phyloP scores from a whole-genome alignment of 2,329 filamentous ascomycete genomes.

The Gnomoniopsis smithogilvyi region DNA sequence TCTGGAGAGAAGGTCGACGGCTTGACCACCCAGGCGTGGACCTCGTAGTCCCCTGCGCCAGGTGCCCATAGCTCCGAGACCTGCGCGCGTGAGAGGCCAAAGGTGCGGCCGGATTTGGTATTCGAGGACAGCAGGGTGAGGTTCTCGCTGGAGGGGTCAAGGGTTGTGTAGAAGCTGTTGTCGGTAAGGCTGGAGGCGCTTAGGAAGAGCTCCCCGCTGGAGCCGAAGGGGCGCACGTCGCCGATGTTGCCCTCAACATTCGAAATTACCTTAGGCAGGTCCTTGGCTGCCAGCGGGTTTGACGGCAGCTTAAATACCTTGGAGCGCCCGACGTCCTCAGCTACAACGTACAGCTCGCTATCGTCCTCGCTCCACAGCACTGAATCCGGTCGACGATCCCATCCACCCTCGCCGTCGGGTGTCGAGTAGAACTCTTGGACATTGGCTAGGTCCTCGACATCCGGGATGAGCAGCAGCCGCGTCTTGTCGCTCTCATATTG shows the following conservation, averaged over 20 bases:
- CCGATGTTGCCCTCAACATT: conserved; percentile 49
- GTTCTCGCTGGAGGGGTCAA: conserved; percentile 43
- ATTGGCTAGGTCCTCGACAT: conserved; percentile 54
- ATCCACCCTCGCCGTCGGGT: conserved; percentile 58
- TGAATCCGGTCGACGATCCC: conserved; percentile 57
- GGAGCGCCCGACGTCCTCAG: conserved; percentile 64
- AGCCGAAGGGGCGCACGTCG: conserved; percentile 50
- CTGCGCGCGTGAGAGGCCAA: conserved; percentile 63
- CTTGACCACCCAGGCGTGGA: conserved; percentile 69
- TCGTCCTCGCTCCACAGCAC: conserved; percentile 58
- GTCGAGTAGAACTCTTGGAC: conserved; percentile 62
- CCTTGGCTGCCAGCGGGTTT: conserved; percentile 44
- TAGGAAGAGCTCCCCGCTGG: conserved; percentile 54
- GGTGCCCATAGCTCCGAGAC: conserved; percentile 67
- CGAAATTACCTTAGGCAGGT: conserved; percentile 48
- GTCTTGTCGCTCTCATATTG: conserved; percentile 82
- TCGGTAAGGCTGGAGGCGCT: conserved; percentile 68
- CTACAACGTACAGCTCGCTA: conserved; percentile 66
- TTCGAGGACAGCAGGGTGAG: conserved; percentile 56
- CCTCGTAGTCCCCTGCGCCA: conserved; percentile 59
- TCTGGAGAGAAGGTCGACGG: conserved; percentile 64
- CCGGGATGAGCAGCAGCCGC: conserved; percentile 61
- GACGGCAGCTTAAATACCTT: conserved; percentile 62
- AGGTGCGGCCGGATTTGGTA: conserved; percentile 61
- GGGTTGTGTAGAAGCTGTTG: conserved; percentile 64